phyloP scores from a whole-genome alignment of 2,329 filamentous ascomycete genomes.

The Neoascochyta sp. region DNA sequence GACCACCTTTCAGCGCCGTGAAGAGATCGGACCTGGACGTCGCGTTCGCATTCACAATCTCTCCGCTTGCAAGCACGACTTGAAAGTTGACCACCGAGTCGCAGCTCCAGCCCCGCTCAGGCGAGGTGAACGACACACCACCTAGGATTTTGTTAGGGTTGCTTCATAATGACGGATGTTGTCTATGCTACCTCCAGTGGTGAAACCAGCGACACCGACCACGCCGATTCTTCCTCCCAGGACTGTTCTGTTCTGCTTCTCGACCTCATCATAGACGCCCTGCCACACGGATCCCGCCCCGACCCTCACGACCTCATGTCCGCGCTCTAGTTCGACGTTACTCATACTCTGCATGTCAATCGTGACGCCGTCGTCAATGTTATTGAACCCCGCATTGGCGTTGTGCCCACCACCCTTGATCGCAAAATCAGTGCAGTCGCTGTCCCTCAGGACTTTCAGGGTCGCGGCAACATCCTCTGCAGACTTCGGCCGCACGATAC shows the following conservation, averaged over 20 bases:
- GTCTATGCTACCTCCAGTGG: slow-evolving; percentile 26
- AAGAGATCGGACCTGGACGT: slow-evolving; percentile 37
- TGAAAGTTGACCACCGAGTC: slow-evolving; percentile 26
- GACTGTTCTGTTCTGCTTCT: slow-evolving; percentile 14
- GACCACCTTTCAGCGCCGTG: slow-evolving; percentile 44
- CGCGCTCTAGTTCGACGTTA: slow-evolving; percentile 10
- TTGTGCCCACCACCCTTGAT: slow-evolving; percentile 25
- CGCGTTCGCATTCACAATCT: slow-evolving; percentile 37
- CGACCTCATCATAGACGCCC: slow-evolving; percentile 35
- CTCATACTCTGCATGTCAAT: slow-evolving; percentile 30
- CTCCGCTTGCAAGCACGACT: slow-evolving; percentile 38
- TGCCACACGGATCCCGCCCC: slow-evolving; percentile 31
- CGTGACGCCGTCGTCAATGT: slow-evolving; percentile 29
- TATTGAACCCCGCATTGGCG: slow-evolving; percentile 24
- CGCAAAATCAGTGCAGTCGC: too few relatives aligned
- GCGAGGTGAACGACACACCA: slow-evolving; percentile 20
- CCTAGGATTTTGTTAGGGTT: too few relatives aligned
- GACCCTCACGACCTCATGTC: slow-evolving; percentile 16
- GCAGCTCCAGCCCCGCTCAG: slow-evolving; percentile 15
- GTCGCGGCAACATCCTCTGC: too few relatives aligned
- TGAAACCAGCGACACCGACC: slow-evolving; percentile 30
- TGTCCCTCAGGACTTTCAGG: too few relatives aligned
- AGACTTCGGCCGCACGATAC: too few relatives aligned
- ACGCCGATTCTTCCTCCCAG: slow-evolving; percentile 13
- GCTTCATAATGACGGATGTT: slow-evolving; percentile 2